These are phyloP conservation scores for Coniochaeta prunicola DNA, from an alignment of 2,329 filamentous ascomycete species.

Conservation along the genomic window DNA sequence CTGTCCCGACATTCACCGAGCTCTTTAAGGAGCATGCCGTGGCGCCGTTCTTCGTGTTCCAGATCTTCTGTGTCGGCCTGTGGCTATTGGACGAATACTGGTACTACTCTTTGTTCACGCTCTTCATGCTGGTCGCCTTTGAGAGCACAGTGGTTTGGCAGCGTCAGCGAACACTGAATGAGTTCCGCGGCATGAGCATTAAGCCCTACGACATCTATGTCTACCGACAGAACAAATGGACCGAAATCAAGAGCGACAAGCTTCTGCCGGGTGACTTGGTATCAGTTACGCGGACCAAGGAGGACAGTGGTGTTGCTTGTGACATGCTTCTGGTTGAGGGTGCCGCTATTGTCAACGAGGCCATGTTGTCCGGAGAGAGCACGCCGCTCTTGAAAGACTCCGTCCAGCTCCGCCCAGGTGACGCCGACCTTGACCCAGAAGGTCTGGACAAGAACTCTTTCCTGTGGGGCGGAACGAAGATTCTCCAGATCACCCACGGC, in stretches of 20 bases:
- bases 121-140: conserved; percentile 96
- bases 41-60: conserved; percentile 98
- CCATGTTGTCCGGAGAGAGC: conserved; percentile 97
- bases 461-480: conserved; percentile 94
- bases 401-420: conserved; percentile 76
- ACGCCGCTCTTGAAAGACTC: conserved; percentile 96
- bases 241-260: conserved; percentile 81
- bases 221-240: conserved; percentile 81
- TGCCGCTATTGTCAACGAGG: conserved; percentile 96
- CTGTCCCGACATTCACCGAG: conserved; percentile 90
- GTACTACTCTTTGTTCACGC: conserved; percentile 98
- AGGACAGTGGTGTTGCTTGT: conserved; percentile 93
- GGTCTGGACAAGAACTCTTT: conserved; percentile 95
- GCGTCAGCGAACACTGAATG: conserved; percentile 86
- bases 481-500: conserved; percentile 88
- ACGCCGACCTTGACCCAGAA: conserved; percentile 76
- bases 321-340: conserved; percentile 95
- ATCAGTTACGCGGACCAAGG: conserved; percentile 88
- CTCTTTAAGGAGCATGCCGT: conserved; percentile 98
- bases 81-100: conserved; percentile 99
- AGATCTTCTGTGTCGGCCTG: conserved; percentile 94
- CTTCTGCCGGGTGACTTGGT: conserved; percentile 90
- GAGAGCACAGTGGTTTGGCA: conserved; percentile 99
- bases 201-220: conserved; percentile 96
- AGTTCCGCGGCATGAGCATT: conserved; percentile 99